Conservation (phyloP, 108 stramenopile genomes). For the Epithemia pelagica region DNA sequence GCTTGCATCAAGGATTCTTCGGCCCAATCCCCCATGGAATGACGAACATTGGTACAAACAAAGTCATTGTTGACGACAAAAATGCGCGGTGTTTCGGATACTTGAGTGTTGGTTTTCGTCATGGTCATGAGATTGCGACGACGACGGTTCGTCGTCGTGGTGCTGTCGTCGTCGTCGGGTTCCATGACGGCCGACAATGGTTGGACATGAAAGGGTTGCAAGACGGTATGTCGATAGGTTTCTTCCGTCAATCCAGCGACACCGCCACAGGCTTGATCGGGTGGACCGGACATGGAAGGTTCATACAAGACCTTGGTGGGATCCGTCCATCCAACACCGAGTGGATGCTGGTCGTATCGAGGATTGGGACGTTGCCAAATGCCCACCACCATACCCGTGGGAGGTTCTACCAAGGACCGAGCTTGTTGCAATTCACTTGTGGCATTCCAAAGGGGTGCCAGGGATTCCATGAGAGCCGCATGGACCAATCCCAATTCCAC, state of each 20-base stretch:
- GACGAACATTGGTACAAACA: slow-evolving; percentile 1
- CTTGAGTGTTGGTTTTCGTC: not conserved
- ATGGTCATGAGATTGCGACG: not conserved
- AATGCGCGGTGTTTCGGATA: not conserved
- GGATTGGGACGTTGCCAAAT: not conserved
- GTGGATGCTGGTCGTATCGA: not conserved
- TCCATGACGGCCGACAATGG: not conserved
- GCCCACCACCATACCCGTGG: slow-evolving; percentile 1
- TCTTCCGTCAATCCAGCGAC: slow-evolving; percentile 10
- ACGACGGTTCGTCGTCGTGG: not conserved
- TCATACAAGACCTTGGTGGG: not conserved
- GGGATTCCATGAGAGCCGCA: not conserved
- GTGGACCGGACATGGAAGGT: not conserved
- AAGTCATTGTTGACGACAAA: slow-evolving; percentile 15
- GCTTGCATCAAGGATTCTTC: slow-evolving; percentile 13
- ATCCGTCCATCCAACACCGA: not conserved
- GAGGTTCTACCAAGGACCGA: not conserved
- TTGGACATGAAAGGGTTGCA: slow-evolving; percentile 7
- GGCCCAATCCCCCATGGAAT: slow-evolving; percentile 10
- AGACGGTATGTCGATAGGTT: slow-evolving; percentile 8
- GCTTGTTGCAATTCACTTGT: not conserved
- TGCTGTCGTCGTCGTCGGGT: not conserved
- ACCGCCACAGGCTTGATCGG: slow-evolving; percentile 7
- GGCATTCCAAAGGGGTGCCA: not conserved
- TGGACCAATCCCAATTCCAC: not conserved